These are phyloP conservation scores for Aspergillus piperis DNA, from an alignment of 2,329 filamentous ascomycete genomes.

Conservation along the genomic window DNA sequence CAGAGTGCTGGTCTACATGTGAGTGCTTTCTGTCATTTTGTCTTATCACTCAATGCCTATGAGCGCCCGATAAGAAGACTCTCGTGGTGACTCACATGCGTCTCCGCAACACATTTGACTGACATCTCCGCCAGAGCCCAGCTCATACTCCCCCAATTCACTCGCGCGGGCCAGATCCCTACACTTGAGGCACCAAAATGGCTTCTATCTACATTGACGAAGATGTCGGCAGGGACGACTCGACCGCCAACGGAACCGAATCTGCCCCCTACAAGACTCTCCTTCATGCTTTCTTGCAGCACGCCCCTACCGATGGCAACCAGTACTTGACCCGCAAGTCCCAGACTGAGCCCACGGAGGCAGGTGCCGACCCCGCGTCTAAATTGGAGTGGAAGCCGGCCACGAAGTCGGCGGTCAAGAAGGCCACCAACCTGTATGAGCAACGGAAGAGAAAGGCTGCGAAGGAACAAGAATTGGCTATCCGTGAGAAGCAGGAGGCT, in stretches of 20 bases:
- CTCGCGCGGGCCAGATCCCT: neutral
- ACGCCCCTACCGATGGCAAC: slow-evolving; percentile 59
- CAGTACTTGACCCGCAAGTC: slow-evolving; percentile 71
- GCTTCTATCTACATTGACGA: slow-evolving; percentile 73
- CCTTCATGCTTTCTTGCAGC: slow-evolving; percentile 73
- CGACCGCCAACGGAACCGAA: slow-evolving; percentile 67
- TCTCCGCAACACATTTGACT: neutral
- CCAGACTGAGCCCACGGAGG: slow-evolving; percentile 60
- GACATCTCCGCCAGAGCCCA: neutral
- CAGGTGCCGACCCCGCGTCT: slow-evolving; percentile 64
- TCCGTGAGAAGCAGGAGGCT: slow-evolving; percentile 71
- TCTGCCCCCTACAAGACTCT: slow-evolving; percentile 79
- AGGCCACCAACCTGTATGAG: slow-evolving; percentile 73
- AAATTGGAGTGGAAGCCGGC: slow-evolving; percentile 76
- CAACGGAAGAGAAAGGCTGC: slow-evolving; percentile 80
- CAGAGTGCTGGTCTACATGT: neutral
- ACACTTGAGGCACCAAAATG: slow-evolving; percentile 27
- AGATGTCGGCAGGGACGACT: slow-evolving; percentile 72
- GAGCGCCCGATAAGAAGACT: slow-evolving; percentile 4
- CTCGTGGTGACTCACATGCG: slow-evolving; percentile 4
- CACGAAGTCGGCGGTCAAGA: slow-evolving; percentile 83
- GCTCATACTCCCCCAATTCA: neutral
- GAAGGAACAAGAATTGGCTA: slow-evolving; percentile 72
- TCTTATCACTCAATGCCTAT: neutral
- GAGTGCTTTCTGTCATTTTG: neutral